These are phyloP conservation scores for Fraxinus anomala DNA, from an alignment of 257 asterid species.

Conservation along the genomic window DNA sequence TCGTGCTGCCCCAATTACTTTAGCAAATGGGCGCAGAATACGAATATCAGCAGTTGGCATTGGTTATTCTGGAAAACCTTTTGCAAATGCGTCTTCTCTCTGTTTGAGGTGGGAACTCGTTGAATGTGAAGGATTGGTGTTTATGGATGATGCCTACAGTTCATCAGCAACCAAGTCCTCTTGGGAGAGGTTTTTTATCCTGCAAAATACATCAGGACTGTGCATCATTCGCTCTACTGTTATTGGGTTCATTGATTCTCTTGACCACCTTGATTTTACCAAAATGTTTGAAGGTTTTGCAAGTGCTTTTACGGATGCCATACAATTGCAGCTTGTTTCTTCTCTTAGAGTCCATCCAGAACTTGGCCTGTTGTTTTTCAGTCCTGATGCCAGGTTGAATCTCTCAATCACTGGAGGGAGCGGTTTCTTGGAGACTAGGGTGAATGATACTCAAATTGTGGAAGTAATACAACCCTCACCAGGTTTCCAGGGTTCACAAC, in stretches of 20 bases:
- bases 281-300: slow-evolving; percentile 32
- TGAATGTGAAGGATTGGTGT: slow-evolving; percentile 69
- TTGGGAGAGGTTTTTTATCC: slow-evolving; percentile 79
- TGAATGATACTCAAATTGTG: slow-evolving; percentile 63
- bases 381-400: slow-evolving; percentile 65
- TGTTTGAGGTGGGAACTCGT: slow-evolving; percentile 66
- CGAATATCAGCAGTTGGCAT: slow-evolving; percentile 81
- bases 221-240: slow-evolving; percentile 68
- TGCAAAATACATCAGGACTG: slow-evolving; percentile 75
- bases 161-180: slow-evolving; percentile 47
- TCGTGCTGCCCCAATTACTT: slow-evolving; percentile 65
- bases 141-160: slow-evolving; percentile 49
- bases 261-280: slow-evolving; percentile 36
- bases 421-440: slow-evolving; percentile 57
- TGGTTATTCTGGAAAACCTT: slow-evolving; percentile 68
- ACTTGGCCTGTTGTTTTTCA: slow-evolving; percentile 68
- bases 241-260: slow-evolving; percentile 46
- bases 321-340: slow-evolving; percentile 77
- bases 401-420: slow-evolving; percentile 88
- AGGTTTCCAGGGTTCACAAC: slow-evolving; percentile 59
- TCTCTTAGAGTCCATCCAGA: slow-evolving; percentile 72
- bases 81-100: slow-evolving; percentile 87
- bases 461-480: slow-evolving; percentile 47
- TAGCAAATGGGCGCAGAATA: slow-evolving; percentile 82
- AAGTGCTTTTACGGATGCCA: slow-evolving; percentile 66